Evolutionary conservation across 352 stramenopile species (phyloP).

Genomic region (Phytophthora niederhauseri): DNA sequence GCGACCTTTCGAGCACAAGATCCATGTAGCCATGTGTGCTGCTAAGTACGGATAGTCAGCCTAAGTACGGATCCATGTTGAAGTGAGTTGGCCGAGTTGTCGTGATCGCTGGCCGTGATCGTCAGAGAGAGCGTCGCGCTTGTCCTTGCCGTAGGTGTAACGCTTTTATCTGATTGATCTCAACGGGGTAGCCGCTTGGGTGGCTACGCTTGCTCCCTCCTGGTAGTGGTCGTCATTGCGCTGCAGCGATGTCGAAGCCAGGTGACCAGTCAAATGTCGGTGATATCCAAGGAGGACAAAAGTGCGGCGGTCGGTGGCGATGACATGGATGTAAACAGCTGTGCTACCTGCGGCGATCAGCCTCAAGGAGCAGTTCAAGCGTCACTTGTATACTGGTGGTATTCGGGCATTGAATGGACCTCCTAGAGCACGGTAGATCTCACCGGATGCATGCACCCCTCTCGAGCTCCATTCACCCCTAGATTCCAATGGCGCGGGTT

Average conservation of each 20-base stretch:
- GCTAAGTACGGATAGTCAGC: neutral
- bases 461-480: too few species aligned
- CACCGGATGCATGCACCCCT: too few species aligned
- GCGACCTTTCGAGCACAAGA: constrained; percentile 9
- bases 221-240: neutral
- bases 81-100: neutral
- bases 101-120: neutral
- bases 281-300: neutral
- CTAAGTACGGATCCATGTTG: neutral
- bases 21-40: neutral
- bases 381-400: too few species aligned
- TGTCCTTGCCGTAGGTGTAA: neutral
- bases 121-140: neutral
- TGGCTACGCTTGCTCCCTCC: neutral
- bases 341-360: too few species aligned
- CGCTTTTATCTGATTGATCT: constrained; percentile 1
- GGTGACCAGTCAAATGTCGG: neutral
- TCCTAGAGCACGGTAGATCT: too few species aligned
- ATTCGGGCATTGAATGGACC: too few species aligned
- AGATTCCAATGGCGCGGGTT: neutral
- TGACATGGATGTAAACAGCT: too few species aligned
- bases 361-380: too few species aligned
- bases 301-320: neutral
- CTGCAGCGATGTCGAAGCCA: neutral
- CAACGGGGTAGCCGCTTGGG: neutral